Evolutionary conservation across 805 yeast genomes (phyloP).

Genomic region (Barnettozyma wickerhamii): DNA sequence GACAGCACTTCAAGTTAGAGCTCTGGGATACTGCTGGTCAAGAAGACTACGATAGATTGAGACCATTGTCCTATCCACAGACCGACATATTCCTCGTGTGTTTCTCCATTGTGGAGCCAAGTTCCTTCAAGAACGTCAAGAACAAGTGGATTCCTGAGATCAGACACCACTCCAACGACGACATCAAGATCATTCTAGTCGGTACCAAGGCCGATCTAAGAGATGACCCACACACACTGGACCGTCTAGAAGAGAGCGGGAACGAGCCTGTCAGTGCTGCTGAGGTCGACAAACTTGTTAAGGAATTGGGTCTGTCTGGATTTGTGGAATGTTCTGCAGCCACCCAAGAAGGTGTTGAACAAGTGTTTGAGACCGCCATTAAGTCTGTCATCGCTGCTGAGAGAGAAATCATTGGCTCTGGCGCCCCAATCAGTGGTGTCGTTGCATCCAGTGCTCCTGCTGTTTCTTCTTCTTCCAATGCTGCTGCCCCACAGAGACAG

Average conservation of each 20-base stretch:
- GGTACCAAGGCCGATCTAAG: conserved; percentile 90
- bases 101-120: conserved; percentile 78
- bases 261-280: conserved; percentile 54
- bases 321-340: conserved; percentile 90
- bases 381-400: conserved; percentile 47
- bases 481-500: neutral
- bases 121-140: conserved; percentile 74
- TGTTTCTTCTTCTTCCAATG: too few species aligned
- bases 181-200: conserved; percentile 63
- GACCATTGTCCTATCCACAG: conserved; percentile 90
- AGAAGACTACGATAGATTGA: conserved; percentile 81
- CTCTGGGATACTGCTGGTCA: conserved; percentile 98
- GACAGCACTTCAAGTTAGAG: conserved; percentile 78
- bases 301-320: conserved; percentile 65
- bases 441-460: conserved; percentile 2
- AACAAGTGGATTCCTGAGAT: conserved; percentile 87
- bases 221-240: conserved; percentile 73
- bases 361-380: conserved; percentile 80
- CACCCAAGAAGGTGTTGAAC: conserved; percentile 80
- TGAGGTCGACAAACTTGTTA: conserved; percentile 65
- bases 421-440: conserved; percentile 2
- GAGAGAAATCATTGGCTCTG: conserved; percentile 11
- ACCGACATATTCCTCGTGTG: conserved; percentile 86
- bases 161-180: conserved; percentile 74
- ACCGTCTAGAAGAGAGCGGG: conserved; percentile 54